phyloP scores from a whole-genome alignment of 768 basidiomycete genomes.

The Tylopilus plumbeoviolaceoides region DNA sequence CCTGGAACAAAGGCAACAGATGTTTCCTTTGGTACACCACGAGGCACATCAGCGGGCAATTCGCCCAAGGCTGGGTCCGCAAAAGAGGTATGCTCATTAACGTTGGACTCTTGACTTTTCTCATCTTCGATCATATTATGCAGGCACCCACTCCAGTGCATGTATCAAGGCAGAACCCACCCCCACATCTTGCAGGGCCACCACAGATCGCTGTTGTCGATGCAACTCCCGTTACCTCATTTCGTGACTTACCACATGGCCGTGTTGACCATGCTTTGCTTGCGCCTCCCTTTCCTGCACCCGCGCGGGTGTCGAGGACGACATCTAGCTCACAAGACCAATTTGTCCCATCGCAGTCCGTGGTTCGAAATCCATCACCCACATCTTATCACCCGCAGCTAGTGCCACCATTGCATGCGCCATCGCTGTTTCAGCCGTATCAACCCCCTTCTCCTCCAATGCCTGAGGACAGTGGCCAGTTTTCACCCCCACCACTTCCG shows the following conservation, averaged over 20 bases:
- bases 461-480: conserved; percentile 16
- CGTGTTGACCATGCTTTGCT: conserved; percentile 24
- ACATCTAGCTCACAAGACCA: conserved; percentile 22
- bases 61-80: conserved; percentile 20
- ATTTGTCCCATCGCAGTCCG: conserved; percentile 10
- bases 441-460: conserved; percentile 19
- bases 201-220: conserved; percentile 31
- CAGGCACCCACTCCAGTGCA: conserved; percentile 24
- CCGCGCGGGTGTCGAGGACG: conserved; percentile 23
- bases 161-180: conserved; percentile 7
- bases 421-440: conserved; percentile 24
- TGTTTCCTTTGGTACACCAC: conserved; percentile 17
- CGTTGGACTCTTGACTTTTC: neutral
- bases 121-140: conserved; percentile 2
- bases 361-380: conserved; percentile 6
- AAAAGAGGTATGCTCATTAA: conserved; percentile 24
- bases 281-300: conserved; percentile 26
- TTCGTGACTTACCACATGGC: conserved; percentile 22
- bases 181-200: conserved; percentile 10
- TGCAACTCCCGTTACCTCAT: conserved; percentile 23
- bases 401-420: conserved; percentile 8
- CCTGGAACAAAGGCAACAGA: conserved; percentile 16
- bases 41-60: conserved; percentile 17
- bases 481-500: conserved; percentile 28
- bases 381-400: conserved; percentile 16